Base-by-base conservation (phyloP, 495 filamentous ascomycete genomes). In the Penicillium longicatenatum region DNA sequence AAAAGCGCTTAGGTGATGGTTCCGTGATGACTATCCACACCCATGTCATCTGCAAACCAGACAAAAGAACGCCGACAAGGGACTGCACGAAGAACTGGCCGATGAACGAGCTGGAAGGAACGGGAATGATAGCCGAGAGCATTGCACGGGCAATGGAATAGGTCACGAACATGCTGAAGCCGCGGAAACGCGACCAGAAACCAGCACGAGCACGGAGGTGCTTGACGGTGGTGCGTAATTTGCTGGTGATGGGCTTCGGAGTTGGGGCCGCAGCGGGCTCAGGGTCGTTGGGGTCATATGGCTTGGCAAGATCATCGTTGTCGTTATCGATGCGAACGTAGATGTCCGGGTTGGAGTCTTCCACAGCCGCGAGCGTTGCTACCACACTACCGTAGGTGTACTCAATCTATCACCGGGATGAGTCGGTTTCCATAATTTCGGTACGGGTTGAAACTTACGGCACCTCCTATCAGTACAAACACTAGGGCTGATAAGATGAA, bases 311-410 rank as follows among this genome's bases (percentile, higher is more conserved):
- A 51, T 71, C 61, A 39, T 65, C 69, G 20, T 57, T 49, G 26
- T 57, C 44, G 26, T 53, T 48, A 46, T 78, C 70, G 60, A 79
- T 74, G 22, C 74, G 67, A 50, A 83, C 73, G 57, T 82, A 83
- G 59, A 84, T 76, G 50, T 83, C 77, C 11, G 84, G 79, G 57
- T 83, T 82, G 31, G 86, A 76, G 50, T 79, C 79, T 69, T 90
- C 87, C 57, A 90, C 71, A 55, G 81, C 80, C 47, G 85, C 79
- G 17, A 90, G 75, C 10, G 83, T 84, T 6, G 80, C 73, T 17
- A 89, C 74, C 21, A 89, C 78, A 35, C 76, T 59, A 35, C 79
- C 79, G 57, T 87, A 80, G 24, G 83, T 84, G 70, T 89, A 89
- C 49, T 77, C 70, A 19, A 80, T 52, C 75, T 77, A 21, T 39